Base-by-base conservation (phyloP, 805 yeast genomes). In the Candida boleticola region DNA sequence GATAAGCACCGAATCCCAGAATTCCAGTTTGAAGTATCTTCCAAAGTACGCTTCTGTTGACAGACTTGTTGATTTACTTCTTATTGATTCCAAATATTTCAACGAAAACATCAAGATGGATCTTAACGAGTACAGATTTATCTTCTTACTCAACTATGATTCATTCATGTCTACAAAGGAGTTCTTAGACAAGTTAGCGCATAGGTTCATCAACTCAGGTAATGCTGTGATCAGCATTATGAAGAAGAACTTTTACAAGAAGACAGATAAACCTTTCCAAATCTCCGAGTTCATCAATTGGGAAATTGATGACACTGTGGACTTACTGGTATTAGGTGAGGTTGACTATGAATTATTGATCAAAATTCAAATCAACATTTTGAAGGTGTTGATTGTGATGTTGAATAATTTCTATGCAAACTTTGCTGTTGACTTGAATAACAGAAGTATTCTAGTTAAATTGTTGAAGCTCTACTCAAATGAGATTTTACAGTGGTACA, bases 351-450 rank as follows among this genome's bases (percentile, higher is more conserved):
- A 74, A 35, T 74, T 80, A 41, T 81, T 87, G 35, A 81, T 85
- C 9, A 87, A 83, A 54, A 85, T 90, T 33, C 93, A 89, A 56
- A 71, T 85, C 29, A 95, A 95, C 31, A 79, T 89, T 25, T 67
- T 89, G 45, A 95, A 87, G 56, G 87, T 89, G 0, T 66, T 89
- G 43, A 74, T 80, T 34, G 75, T 83, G 23, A 74, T 95, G 60
- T 79, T 88, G 17, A 74, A 79, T 36, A 82, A 83, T 50, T 87
- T 85, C 56, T 89, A 83, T 58, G 63, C 76, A 22, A 93, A 87
- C 56, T 87, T 90, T 54, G 74, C 83, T 3, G 85, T 82, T 56
- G 87, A 85, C 51, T 55, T 83, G 46, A 61, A 65, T 10, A 80
- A 83, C 52, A 80, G 84, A 50, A 65, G 70, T 3, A 67, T 75